Conservation (phyloP, 768 basidiomycete genomes). For the Tricholoma furcatifolium region DNA sequence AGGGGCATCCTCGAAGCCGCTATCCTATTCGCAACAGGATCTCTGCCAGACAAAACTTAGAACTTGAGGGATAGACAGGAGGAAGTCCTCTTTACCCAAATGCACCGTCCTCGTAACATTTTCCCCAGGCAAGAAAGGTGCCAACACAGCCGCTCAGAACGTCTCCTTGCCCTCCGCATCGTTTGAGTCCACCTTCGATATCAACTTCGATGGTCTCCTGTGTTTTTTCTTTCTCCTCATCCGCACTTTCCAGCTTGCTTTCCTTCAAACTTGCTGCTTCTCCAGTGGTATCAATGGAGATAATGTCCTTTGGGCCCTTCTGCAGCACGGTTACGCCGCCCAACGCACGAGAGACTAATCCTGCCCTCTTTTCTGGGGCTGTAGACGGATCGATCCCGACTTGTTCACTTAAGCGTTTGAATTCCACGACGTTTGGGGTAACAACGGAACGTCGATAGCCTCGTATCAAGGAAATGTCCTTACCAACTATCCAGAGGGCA, state of each 20-base stretch:
- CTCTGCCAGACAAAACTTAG: background rate
- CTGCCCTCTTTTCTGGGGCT: conserved; percentile 58
- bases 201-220: conserved; percentile 67
- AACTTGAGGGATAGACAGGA: background rate
- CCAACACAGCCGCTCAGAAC: conserved; percentile 87
- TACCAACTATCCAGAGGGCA: conserved; percentile 79
- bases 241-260: conserved; percentile 41
- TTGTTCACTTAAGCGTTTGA: conserved; percentile 77
- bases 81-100: conserved; percentile 56
- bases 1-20: conserved; percentile 71
- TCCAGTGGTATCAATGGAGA: conserved; percentile 73
- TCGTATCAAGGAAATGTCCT: conserved; percentile 68
- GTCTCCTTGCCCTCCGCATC: conserved; percentile 97
- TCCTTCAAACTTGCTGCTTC: conserved; percentile 43
- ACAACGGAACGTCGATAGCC: conserved; percentile 88
- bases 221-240: conserved; percentile 50
- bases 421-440: conserved; percentile 95
- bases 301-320: conserved; percentile 82
- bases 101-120: conserved; percentile 84
- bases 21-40: conserved; percentile 22
- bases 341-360: conserved; percentile 66
- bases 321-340: conserved; percentile 90
- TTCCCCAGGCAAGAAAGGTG: conserved; percentile 92
- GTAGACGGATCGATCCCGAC: conserved; percentile 60
- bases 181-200: conserved; percentile 77